phyloP scores from a whole-genome alignment of 129 eudicot genomes.

The Flaveria ramosissima region DNA sequence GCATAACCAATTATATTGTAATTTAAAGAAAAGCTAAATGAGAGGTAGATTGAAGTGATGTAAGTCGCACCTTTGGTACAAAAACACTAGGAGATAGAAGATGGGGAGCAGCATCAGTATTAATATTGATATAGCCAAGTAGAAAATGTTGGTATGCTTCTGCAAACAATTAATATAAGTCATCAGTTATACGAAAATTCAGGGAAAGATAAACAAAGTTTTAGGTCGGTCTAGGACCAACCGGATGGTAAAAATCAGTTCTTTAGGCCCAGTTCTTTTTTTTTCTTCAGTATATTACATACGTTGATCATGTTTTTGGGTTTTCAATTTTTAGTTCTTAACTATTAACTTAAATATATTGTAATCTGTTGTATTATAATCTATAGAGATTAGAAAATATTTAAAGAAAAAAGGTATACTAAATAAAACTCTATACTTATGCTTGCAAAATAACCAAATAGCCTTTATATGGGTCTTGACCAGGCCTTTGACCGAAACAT shows the following conservation, averaged over 20 bases:
- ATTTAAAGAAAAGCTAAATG: not conserved
- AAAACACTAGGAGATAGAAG: slow-evolving; percentile 70
- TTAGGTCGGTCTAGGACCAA: not conserved
- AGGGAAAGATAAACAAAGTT: not conserved
- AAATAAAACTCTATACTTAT: not conserved
- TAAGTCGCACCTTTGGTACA: slow-evolving; percentile 68
- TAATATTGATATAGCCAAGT: slow-evolving; percentile 68
- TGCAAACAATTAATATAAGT: slow-evolving; percentile 38
- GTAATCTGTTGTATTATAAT: not conserved
- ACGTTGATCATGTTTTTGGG: not conserved
- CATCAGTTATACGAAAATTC: slow-evolving; percentile 19
- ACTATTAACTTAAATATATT: not conserved
- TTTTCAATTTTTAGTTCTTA: not conserved
- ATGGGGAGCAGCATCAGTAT: slow-evolving; percentile 72
- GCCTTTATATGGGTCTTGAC: not conserved
- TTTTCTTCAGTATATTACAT: not conserved
- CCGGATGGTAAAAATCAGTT: not conserved
- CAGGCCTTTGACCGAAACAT: not conserved
- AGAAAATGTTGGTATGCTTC: slow-evolving; percentile 76
- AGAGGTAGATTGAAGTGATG: slow-evolving; percentile 11
- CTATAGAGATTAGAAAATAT: not conserved
- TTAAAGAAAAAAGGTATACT: not conserved
- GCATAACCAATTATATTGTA: slow-evolving; percentile 5
- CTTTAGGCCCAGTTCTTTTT: not conserved
- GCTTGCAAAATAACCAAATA: slow-evolving; percentile 1